Evolutionary conservation across 1,139 yeast species (phyloP).

Genomic region (Lodderomyces metapsilosis): DNA sequence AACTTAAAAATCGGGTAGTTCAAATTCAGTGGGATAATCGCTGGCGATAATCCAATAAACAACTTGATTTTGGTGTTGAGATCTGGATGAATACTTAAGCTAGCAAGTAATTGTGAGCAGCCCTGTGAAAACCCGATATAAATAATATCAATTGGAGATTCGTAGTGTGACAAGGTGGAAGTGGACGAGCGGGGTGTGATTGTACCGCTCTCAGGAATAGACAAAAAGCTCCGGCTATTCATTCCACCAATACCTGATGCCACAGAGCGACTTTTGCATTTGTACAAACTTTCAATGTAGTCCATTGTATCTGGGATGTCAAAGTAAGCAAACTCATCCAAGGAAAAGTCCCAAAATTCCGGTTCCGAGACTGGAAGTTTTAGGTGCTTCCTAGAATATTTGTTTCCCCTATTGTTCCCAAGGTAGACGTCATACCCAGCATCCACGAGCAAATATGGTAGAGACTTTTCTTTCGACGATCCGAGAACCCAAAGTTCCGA

Average conservation of each 20-base stretch:
- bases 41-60: constrained; percentile 47
- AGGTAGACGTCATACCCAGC: constrained; percentile 38
- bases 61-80: constrained; percentile 31
- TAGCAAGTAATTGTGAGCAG: constrained; percentile 45
- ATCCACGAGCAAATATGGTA: constrained; percentile 31
- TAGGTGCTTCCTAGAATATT: constrained; percentile 39
- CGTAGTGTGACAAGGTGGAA: background rate
- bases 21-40: constrained; percentile 42
- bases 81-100: constrained; percentile 37
- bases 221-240: background rate
- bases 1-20: constrained; percentile 36
- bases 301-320: constrained; percentile 78
- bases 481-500: constrained; percentile 47
- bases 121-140: constrained; percentile 50
- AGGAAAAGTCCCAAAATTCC: constrained; percentile 78
- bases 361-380: constrained; percentile 38
- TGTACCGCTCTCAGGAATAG: background rate
- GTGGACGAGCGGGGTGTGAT: background rate
- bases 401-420: constrained; percentile 38
- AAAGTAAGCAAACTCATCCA: constrained; percentile 80
- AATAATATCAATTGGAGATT: constrained; percentile 17
- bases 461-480: constrained; percentile 27
- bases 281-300: constrained; percentile 41
- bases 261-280: background rate
- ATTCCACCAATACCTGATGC: background rate